Conservation (phyloP, 257 asterid species). For the Linderniella brevidens region DNA sequence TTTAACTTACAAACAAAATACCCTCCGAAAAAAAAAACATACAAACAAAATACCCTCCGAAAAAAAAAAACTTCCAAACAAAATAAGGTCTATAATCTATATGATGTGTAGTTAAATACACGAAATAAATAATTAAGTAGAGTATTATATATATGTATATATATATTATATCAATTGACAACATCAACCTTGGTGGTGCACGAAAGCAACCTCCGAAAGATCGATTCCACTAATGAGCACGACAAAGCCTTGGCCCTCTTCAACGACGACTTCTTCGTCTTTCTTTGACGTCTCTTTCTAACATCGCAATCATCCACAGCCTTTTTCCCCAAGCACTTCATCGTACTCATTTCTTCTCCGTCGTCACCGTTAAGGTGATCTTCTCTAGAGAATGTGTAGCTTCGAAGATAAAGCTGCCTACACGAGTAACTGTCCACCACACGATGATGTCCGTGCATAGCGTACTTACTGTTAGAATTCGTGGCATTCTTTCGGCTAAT, state of each 20-base stretch:
- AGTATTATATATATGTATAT: too few relatives aligned
- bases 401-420: conserved; percentile 59
- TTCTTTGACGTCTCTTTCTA: background rate
- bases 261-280: conserved; percentile 11
- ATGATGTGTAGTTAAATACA: too few relatives aligned
- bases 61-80: too few relatives aligned
- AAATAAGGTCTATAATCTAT: too few relatives aligned
- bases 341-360: conserved; percentile 10
- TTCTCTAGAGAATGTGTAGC: conserved; percentile 77
- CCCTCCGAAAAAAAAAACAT: too few relatives aligned
- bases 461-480: too few relatives aligned
- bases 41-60: too few relatives aligned
- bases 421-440: conserved; percentile 78
- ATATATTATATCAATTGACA: conserved; percentile 25
- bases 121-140: too few relatives aligned
- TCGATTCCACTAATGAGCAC: conserved; percentile 29
- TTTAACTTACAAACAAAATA: too few relatives aligned
- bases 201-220: conserved; percentile 58
- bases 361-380: conserved; percentile 2
- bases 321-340: conserved; percentile 26
- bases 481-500: conserved; percentile 3
- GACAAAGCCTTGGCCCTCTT: conserved; percentile 27
- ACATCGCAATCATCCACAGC: too few relatives aligned
- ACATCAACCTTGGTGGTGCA: conserved; percentile 76
- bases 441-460: conserved; percentile 17